Percentiles rank a stretch among this genome's conserved stretches.
phyloP scores from a whole-genome alignment of 176 grass and related monocot species.

The Eleusine indica region DNA sequence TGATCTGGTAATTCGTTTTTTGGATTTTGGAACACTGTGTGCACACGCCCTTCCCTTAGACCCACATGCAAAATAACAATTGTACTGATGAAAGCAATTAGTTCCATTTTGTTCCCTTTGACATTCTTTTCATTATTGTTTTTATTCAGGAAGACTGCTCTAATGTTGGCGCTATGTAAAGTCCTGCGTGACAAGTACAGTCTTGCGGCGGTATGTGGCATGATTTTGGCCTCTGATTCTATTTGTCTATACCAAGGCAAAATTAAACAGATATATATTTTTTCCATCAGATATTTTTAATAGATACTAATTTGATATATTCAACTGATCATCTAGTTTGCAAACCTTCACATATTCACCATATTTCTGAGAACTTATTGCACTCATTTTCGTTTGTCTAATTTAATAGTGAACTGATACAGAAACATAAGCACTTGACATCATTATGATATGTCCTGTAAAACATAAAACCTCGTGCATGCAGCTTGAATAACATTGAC shows the following conservation, averaged over 20 bases:
- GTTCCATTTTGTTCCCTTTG: neutral
- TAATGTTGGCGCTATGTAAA: constrained; percentile 90
- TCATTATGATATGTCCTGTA: neutral
- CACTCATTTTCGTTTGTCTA: too few species aligned
- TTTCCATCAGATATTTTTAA: neutral
- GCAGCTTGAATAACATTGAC: neutral
- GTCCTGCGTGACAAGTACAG: constrained; percentile 86
- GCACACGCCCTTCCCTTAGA: neutral
- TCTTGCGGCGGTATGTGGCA: constrained; percentile 83
- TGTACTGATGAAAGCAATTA: neutral
- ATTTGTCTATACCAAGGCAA: constrained; percentile 10
- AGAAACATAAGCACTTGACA: neutral
- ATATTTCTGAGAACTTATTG: neutral
- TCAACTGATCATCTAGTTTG: neutral
- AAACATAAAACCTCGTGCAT: neutral
- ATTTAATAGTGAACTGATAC: neutral
- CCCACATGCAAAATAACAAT: neutral
- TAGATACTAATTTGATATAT: neutral
- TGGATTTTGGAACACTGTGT: neutral
- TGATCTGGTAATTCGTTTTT: neutral
- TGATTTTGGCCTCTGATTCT: constrained; percentile 1
- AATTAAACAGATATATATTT: neutral
- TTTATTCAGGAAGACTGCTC: constrained; percentile 81
- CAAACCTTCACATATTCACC: neutral
- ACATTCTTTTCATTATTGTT: neutral